phyloP scores from a whole-genome alignment of 306 rosid genomes.

The Mucuna pruriens region DNA sequence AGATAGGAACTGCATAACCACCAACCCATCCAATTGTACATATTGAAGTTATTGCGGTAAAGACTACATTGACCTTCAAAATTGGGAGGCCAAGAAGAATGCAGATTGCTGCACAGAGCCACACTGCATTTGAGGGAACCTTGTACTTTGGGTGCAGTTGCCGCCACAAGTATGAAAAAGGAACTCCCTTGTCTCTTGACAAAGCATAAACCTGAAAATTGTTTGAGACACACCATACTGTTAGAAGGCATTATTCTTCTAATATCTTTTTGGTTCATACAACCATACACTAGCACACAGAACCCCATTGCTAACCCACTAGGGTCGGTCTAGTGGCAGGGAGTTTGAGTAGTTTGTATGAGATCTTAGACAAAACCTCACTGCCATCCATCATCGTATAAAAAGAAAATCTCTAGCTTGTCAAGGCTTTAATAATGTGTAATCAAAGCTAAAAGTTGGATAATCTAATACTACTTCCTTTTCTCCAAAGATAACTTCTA shows the following conservation, averaged over 20 bases:
- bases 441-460: not conserved
- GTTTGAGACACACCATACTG: slow-evolving; percentile 7
- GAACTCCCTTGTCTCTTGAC: slow-evolving; percentile 82
- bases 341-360: no score
- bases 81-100: slow-evolving; percentile 85
- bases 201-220: slow-evolving; percentile 77
- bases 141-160: slow-evolving; percentile 73
- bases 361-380: no score
- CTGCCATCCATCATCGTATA: no score
- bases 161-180: slow-evolving; percentile 72
- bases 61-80: slow-evolving; percentile 70
- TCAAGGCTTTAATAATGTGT: not conserved
- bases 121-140: slow-evolving; percentile 87
- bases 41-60: slow-evolving; percentile 80
- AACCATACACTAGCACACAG: not conserved
- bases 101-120: slow-evolving; percentile 87
- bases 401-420: no score
- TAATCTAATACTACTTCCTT: not conserved
- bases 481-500: not conserved
- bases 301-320: no score
- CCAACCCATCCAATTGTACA: slow-evolving; percentile 91
- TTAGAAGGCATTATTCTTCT: slow-evolving; percentile 1
- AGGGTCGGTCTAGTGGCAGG: no score
- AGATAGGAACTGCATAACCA: slow-evolving; percentile 89
- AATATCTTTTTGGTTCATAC: not conserved